Evolutionary conservation across 2,329 filamentous ascomycete species (phyloP).

Genomic region (Pseudogymnoascus sp.): DNA sequence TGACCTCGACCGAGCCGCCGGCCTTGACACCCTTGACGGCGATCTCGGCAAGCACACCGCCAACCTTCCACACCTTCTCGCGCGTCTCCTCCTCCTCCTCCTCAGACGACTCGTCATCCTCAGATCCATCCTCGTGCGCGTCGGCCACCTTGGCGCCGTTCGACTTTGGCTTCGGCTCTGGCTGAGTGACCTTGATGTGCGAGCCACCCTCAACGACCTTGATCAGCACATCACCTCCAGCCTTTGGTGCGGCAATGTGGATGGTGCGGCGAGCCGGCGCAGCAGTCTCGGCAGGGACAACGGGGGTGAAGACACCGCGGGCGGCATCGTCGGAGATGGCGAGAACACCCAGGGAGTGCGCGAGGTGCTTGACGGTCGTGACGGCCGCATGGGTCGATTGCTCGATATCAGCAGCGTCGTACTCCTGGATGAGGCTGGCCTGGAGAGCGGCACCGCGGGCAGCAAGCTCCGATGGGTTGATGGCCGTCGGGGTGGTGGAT

Average conservation of each 20-base stretch:
- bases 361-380: slow-evolving; percentile 84
- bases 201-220: slow-evolving; percentile 80
- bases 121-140: slow-evolving; percentile 50
- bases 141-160: slow-evolving; percentile 49
- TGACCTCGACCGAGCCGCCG: slow-evolving; percentile 84
- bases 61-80: slow-evolving; percentile 88
- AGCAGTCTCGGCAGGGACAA: slow-evolving; percentile 79
- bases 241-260: slow-evolving; percentile 65
- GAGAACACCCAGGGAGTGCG: slow-evolving; percentile 80
- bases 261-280: slow-evolving; percentile 80
- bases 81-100: slow-evolving; percentile 82
- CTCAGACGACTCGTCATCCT: slow-evolving; percentile 46
- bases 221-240: slow-evolving; percentile 79
- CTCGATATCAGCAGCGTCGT: slow-evolving; percentile 86
- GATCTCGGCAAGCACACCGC: slow-evolving; percentile 73
- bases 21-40: slow-evolving; percentile 78
- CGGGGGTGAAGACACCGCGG: slow-evolving; percentile 65
- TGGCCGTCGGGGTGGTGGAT: slow-evolving; percentile 63
- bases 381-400: slow-evolving; percentile 94
- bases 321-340: slow-evolving; percentile 49
- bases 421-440: slow-evolving; percentile 88
- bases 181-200: slow-evolving; percentile 88
- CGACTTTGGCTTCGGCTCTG: slow-evolving; percentile 65
- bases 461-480: slow-evolving; percentile 89
- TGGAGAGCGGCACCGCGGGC: slow-evolving; percentile 91